Conservation (phyloP, 371 early-diverging fungal species). For the Rhizopus stolonifer region DNA sequence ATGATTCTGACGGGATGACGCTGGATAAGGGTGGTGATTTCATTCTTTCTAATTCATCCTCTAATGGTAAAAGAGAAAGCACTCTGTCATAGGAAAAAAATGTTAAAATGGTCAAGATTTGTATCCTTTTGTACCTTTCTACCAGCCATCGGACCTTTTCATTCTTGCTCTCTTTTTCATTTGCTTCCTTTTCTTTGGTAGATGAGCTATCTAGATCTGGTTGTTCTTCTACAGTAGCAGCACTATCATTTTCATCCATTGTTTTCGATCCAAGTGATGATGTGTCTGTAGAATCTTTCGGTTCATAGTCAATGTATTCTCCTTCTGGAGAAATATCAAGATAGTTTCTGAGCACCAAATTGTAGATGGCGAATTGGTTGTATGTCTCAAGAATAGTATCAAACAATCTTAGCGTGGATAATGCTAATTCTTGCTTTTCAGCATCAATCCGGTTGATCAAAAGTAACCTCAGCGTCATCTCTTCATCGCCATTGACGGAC, state of each 20-base stretch:
- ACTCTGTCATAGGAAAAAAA: too few relatives aligned
- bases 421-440: slow-evolving; percentile 48
- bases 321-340: slow-evolving; percentile 44
- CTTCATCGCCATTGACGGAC: slow-evolving; percentile 23
- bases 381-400: slow-evolving; percentile 62
- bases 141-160: slow-evolving; percentile 53
- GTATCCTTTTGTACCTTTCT: slow-evolving; percentile 34
- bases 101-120: too few relatives aligned
- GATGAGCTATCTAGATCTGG: slow-evolving; percentile 20
- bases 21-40: slow-evolving; percentile 45
- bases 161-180: slow-evolving; percentile 34
- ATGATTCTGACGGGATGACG: slow-evolving; percentile 35
- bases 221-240: slow-evolving; percentile 11
- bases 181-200: slow-evolving; percentile 9
- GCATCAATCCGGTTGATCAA: slow-evolving; percentile 45
- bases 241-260: slow-evolving; percentile 32
- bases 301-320: slow-evolving; percentile 34
- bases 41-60: slow-evolving; percentile 52
- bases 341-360: slow-evolving; percentile 64
- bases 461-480: slow-evolving; percentile 34
- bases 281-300: slow-evolving; percentile 28
- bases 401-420: slow-evolving; percentile 60
- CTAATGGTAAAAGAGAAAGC: slow-evolving; percentile 48
- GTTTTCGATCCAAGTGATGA: slow-evolving; percentile 39
- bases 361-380: slow-evolving; percentile 65